phyloP scores from a whole-genome alignment of 495 filamentous ascomycete species.

The Viridothelium virens region DNA sequence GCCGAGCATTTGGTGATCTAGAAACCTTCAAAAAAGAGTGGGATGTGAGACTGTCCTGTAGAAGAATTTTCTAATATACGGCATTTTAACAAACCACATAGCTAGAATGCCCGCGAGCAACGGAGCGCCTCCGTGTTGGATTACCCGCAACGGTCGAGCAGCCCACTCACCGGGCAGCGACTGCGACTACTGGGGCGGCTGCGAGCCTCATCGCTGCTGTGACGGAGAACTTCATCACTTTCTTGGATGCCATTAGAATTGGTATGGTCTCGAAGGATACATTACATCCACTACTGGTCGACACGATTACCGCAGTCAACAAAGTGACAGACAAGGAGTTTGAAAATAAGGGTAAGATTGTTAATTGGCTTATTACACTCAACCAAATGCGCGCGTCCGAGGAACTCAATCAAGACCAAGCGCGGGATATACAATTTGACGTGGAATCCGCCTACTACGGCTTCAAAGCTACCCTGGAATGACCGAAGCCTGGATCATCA shows the following conservation, averaged over 20 bases:
- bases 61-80: background rate
- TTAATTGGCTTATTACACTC: constrained; percentile 93
- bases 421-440: constrained; percentile 76
- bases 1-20: constrained; percentile 71
- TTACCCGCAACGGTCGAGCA: constrained; percentile 60
- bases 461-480: constrained; percentile 65
- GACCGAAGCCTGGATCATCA: background rate
- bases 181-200: constrained; percentile 45
- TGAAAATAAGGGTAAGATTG: constrained; percentile 88
- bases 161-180: constrained; percentile 32
- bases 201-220: constrained; percentile 74
- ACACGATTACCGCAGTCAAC: constrained; percentile 93
- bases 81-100: constrained; percentile 31
- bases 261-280: constrained; percentile 89
- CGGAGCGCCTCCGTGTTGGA: constrained; percentile 83
- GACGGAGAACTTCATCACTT: constrained; percentile 97
- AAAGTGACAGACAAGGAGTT: constrained; percentile 92
- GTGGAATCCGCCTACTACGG: constrained; percentile 87
- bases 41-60: constrained; percentile 53
- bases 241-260: constrained; percentile 86
- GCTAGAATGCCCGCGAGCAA: constrained; percentile 92
- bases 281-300: constrained; percentile 83
- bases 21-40: constrained; percentile 91
- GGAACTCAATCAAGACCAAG: constrained; percentile 79
- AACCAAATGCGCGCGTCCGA: constrained; percentile 97